A percentile compares a stretch with the other conserved stretches of the same genome.
phyloP scores from a whole-genome alignment of 129 eudicot genomes.

The Centaurea solstitialis region DNA sequence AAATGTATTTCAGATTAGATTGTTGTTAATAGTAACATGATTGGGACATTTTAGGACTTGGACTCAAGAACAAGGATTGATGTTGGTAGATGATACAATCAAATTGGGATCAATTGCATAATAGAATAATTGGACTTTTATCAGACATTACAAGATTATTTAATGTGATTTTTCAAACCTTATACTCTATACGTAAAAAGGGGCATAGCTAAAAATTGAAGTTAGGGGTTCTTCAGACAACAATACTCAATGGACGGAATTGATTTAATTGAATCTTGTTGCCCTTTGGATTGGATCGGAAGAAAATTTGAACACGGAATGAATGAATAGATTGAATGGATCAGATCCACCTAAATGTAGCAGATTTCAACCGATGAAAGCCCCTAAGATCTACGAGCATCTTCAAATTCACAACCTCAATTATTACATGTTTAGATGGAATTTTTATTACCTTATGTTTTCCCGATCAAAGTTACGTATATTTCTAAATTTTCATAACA shows the following conservation, averaged over 20 bases:
- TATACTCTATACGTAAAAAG: too few relatives aligned
- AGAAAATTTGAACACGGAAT: neutral
- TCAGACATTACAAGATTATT: neutral
- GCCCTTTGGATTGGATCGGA: neutral
- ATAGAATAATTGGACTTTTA: neutral
- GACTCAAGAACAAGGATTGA: neutral
- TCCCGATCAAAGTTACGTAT: too few relatives aligned
- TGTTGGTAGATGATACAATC: neutral
- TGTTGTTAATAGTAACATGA: neutral
- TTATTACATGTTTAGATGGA: neutral
- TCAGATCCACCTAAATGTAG: neutral
- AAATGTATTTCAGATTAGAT: neutral
- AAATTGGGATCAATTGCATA: neutral
- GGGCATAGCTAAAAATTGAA: too few relatives aligned
- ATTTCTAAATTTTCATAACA: too few relatives aligned
- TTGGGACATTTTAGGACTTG: neutral
- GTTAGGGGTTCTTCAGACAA: too few relatives aligned
- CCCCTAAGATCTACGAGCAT: neutral
- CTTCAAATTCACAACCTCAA: neutral
- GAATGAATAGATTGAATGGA: neutral
- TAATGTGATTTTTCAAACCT: neutral
- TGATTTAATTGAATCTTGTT: too few relatives aligned
- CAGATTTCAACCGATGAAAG: neutral
- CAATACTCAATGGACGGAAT: neutral
- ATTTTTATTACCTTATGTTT: neutral